Conservation (phyloP, 257 asterid genomes). For the Solanum chmielewskii region DNA sequence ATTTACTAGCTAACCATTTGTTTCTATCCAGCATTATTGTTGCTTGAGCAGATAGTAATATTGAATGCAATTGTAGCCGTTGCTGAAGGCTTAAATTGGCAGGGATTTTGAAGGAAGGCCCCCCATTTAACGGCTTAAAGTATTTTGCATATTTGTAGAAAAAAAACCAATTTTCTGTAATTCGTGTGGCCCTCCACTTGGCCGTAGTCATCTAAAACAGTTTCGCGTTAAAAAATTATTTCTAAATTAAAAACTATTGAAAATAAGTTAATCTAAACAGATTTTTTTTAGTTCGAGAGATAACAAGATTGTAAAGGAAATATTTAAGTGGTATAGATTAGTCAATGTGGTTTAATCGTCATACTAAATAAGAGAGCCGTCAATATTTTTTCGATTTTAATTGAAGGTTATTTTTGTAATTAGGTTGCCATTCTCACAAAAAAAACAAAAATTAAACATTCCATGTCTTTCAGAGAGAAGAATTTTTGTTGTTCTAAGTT, state of each 20-base stretch:
- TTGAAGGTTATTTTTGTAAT: neutral
- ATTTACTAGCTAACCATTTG: neutral
- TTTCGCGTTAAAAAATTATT: too few species aligned
- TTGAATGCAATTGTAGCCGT: neutral
- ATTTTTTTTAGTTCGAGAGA: too few species aligned
- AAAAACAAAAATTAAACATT: neutral
- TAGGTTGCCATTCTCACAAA: neutral
- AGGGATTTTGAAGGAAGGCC: neutral
- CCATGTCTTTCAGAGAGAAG: neutral
- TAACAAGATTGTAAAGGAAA: neutral
- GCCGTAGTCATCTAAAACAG: neutral
- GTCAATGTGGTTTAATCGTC: neutral
- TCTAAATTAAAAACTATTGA: too few species aligned
- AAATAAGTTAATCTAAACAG: too few species aligned
- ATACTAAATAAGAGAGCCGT: neutral
- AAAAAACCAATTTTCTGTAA: conserved; percentile 22
- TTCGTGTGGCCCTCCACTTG: neutral
- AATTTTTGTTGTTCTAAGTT: neutral
- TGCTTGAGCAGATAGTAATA: neutral
- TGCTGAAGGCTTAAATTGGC: neutral
- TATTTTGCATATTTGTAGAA: conserved; percentile 4
- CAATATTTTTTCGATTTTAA: neutral
- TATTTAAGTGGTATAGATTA: neutral
- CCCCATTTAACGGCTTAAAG: conserved; percentile 44
- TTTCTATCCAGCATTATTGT: neutral